Evolutionary conservation across 2,329 filamentous ascomycete genomes (phyloP).

Genomic region (Colletotrichum gigasporum): DNA sequence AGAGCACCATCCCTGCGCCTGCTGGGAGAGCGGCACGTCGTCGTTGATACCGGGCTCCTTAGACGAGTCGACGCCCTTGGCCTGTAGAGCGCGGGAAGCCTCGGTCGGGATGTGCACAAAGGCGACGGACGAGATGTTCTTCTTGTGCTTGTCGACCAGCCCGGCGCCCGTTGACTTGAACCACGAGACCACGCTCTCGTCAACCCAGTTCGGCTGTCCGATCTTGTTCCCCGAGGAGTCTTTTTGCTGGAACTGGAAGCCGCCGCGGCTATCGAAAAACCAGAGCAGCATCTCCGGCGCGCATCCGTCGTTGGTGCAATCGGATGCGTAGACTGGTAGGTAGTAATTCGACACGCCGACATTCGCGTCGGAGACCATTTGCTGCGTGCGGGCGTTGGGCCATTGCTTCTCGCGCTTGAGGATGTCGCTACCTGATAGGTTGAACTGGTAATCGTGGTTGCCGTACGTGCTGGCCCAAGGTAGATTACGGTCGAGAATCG

Average conservation of each 20-base stretch:
- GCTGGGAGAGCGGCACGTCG: constrained; percentile 51
- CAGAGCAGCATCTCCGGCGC: constrained; percentile 64
- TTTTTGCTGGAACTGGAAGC: constrained; percentile 56
- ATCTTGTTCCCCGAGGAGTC: constrained; percentile 40
- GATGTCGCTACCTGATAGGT: constrained; percentile 59
- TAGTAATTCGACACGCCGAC: constrained; percentile 58
- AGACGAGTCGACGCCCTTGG: constrained; percentile 46
- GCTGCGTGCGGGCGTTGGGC: constrained; percentile 48
- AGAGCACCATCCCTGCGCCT: constrained; percentile 54
- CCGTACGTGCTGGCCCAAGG: constrained; percentile 76
- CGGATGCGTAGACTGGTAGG: constrained; percentile 51
- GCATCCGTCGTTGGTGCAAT: constrained; percentile 45
- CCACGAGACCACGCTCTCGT: constrained; percentile 54
- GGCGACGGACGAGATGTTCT: constrained; percentile 53
- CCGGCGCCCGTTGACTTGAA: constrained; percentile 46
- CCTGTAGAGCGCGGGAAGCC: constrained; percentile 51
- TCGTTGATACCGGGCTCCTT: constrained; percentile 54
- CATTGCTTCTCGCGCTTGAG: constrained; percentile 51
- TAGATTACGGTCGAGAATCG: constrained; percentile 63
- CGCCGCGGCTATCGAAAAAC: constrained; percentile 77
- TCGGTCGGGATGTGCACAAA: constrained; percentile 60
- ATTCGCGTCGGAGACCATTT: constrained; percentile 48
- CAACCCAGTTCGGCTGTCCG: constrained; percentile 55
- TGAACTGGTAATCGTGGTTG: constrained; percentile 73
- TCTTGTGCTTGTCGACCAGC: constrained; percentile 42